Percentiles rank a stretch among this genome's conserved stretches.
These are phyloP conservation scores for Amanita pallidorosea DNA, from an alignment of 768 basidiomycete species.

Conservation along the genomic window DNA sequence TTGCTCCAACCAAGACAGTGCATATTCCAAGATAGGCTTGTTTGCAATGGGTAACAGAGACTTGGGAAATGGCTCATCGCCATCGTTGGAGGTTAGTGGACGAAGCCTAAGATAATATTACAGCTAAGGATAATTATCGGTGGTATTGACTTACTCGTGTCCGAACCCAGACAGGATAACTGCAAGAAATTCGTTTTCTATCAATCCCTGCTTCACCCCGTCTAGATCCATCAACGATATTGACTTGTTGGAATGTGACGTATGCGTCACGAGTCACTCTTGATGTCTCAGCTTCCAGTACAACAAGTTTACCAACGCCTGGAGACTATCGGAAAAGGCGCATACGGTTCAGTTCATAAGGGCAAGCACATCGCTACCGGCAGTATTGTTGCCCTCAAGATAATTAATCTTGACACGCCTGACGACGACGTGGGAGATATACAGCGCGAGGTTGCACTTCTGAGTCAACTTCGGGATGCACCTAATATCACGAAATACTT, in stretches of 20 bases:
- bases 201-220: slow-evolving; percentile 33
- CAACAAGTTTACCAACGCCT: slow-evolving; percentile 78
- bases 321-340: slow-evolving; percentile 91
- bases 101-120: slow-evolving; percentile 37
- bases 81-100: slow-evolving; percentile 68
- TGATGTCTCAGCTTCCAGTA: slow-evolving; percentile 44
- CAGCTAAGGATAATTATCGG: neutral
- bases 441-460: slow-evolving; percentile 88
- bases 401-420: slow-evolving; percentile 94
- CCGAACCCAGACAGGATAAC: slow-evolving; percentile 88
- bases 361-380: slow-evolving; percentile 78
- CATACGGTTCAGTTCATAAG: slow-evolving; percentile 93
- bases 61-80: slow-evolving; percentile 78
- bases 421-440: slow-evolving; percentile 97
- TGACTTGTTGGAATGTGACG: neutral
- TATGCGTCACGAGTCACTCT: neutral
- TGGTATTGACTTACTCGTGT: slow-evolving; percentile 53
- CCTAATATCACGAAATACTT: slow-evolving; percentile 92
- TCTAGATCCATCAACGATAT: slow-evolving; percentile 51
- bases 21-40: slow-evolving; percentile 77
- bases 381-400: slow-evolving; percentile 91
- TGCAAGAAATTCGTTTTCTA: slow-evolving; percentile 67
- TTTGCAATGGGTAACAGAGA: slow-evolving; percentile 83
- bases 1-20: slow-evolving; percentile 78
- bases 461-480: slow-evolving; percentile 82